These are phyloP conservation scores for Calcarisporium arbuscula DNA, from an alignment of 2,329 filamentous ascomycete genomes.

Conservation along the genomic window DNA sequence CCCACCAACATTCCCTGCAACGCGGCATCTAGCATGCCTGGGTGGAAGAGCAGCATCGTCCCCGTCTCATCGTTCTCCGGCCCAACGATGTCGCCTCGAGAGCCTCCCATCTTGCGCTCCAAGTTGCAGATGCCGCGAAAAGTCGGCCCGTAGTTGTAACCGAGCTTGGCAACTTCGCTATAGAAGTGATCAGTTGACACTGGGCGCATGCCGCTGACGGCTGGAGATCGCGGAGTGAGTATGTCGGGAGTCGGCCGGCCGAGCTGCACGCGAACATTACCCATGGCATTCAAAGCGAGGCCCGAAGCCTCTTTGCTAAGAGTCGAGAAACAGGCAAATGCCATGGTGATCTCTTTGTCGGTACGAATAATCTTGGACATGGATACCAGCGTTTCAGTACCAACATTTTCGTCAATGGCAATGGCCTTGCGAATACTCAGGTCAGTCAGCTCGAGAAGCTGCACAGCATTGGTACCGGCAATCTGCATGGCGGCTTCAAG, in stretches of 20 bases:
- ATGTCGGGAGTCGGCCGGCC: conserved; percentile 12
- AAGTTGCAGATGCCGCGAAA: conserved; percentile 12
- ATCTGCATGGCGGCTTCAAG: conserved; percentile 3
- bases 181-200: conserved; percentile 16
- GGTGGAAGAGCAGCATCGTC: no score
- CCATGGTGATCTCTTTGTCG: no score
- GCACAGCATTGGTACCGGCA: conserved; percentile 1
- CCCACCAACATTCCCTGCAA: conserved; percentile 25
- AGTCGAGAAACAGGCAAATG: no score
- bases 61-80: no score
- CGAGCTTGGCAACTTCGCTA: conserved; percentile 11
- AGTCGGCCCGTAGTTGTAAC: conserved; percentile 12
- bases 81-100: no score
- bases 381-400: conserved; percentile 18
- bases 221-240: conserved; percentile 10
- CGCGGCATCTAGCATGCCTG: conserved; percentile 22
- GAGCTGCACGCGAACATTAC: conserved; percentile 13
- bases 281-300: conserved; percentile 1
- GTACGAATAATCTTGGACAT: no score
- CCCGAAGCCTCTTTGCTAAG: no score
- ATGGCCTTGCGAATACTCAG: conserved; percentile 5
- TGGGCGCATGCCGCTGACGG: conserved; percentile 11
- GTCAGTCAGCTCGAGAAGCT: conserved; percentile 4
- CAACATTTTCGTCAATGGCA: conserved; percentile 9
- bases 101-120: conserved; percentile 10